Evolutionary conservation across 1,284 basidiomycete species (phyloP).

Genomic region (Athelia sp.): DNA sequence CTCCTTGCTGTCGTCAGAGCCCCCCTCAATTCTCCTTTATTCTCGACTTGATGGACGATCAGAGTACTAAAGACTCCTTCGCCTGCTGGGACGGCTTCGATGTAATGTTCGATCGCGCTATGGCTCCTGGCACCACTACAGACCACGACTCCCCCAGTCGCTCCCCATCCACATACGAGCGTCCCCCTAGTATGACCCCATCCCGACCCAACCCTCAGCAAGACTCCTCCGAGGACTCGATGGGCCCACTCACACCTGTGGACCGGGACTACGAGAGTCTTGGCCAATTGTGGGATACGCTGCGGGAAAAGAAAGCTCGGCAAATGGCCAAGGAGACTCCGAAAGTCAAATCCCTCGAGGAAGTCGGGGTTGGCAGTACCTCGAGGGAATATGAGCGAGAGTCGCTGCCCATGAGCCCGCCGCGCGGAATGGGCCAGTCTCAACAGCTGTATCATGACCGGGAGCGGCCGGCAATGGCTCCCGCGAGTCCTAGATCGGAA

Average conservation of each 20-base stretch:
- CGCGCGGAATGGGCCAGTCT: conserved; percentile 1
- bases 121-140: conserved; percentile 2
- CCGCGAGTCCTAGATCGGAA: conserved; percentile 8
- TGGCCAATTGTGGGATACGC: conserved; percentile 56
- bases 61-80: conserved; percentile 24
- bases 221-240: conserved; percentile 31
- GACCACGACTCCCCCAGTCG: conserved; percentile 11
- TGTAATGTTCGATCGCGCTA: conserved; percentile 15
- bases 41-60: neutral
- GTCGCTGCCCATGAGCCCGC: conserved; percentile 8
- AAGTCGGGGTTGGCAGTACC: conserved; percentile 12
- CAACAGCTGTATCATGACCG: neutral
- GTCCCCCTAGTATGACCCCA: conserved; percentile 5
- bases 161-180: conserved; percentile 6
- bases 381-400: conserved; percentile 11
- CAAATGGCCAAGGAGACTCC: conserved; percentile 58
- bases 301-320: conserved; percentile 56
- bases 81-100: conserved; percentile 34
- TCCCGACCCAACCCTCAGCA: conserved; percentile 27
- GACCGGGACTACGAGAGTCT: conserved; percentile 36
- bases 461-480: conserved; percentile 8
- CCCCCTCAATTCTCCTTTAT: no score
- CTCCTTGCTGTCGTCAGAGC: no score
- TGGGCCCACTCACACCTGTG: conserved; percentile 27
- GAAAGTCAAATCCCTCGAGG: conserved; percentile 63